These are phyloP conservation scores for Lycium ferocissimum DNA, from an alignment of 257 asterid genomes.

Conservation along the genomic window DNA sequence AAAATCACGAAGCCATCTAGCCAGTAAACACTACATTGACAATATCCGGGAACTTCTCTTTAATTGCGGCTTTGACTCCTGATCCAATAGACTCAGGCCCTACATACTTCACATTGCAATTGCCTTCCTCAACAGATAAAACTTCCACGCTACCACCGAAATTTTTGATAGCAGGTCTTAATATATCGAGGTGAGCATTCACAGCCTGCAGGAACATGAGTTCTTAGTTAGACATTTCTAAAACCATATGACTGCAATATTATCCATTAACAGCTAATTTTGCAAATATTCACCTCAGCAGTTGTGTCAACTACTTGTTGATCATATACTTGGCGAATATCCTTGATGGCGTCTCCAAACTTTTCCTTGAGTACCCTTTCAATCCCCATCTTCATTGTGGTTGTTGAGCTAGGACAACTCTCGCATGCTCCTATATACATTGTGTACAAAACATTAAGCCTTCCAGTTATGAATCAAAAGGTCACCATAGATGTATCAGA, in stretches of 20 bases:
- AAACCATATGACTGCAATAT: not conserved
- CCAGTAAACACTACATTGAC: constrained; percentile 63
- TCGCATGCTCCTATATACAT: constrained; percentile 72
- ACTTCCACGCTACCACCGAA: constrained; percentile 87
- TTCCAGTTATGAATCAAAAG: not conserved
- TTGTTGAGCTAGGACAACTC: constrained; percentile 90
- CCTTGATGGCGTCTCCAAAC: constrained; percentile 82
- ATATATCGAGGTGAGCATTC: constrained; percentile 71
- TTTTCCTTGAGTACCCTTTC: constrained; percentile 88
- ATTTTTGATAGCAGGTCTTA: constrained; percentile 90
- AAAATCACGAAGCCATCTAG: constrained; percentile 37
- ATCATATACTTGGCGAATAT: constrained; percentile 75
- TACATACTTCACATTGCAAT: constrained; percentile 65
- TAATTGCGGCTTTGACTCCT: constrained; percentile 91
- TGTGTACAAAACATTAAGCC: constrained; percentile 13
- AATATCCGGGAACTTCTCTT: constrained; percentile 87
- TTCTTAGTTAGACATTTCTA: not conserved
- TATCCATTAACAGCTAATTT: not conserved
- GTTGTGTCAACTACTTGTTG: constrained; percentile 51
- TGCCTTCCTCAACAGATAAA: constrained; percentile 64
- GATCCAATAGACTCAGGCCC: constrained; percentile 91
- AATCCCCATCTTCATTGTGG: constrained; percentile 94
- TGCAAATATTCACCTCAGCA: constrained; percentile 59
- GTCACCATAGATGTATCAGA: not conserved
- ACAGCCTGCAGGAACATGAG: constrained; percentile 62